Evolutionary conservation across 2,329 filamentous ascomycete species (phyloP).

Genomic region (Phyllosticta capitalensis): DNA sequence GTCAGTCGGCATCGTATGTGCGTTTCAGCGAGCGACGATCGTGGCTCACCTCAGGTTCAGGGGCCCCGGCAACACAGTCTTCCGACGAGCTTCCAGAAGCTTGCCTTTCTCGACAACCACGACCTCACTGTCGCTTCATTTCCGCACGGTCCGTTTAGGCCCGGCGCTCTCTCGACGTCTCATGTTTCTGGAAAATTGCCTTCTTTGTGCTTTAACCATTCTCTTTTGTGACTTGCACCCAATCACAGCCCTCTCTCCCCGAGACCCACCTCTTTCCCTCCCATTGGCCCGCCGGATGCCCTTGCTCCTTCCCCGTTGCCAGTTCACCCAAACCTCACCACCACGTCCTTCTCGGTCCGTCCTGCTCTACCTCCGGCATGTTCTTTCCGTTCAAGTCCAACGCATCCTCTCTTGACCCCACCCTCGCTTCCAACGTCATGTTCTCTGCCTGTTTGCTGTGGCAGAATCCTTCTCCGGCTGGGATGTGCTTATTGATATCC

Average conservation of each 20-base stretch:
- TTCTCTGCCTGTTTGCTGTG: not conserved
- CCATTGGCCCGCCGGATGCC: not conserved
- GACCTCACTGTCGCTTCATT: slow-evolving; percentile 18
- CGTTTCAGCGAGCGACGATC: slow-evolving; percentile 12
- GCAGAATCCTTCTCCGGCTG: no score
- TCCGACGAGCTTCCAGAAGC: slow-evolving; percentile 20
- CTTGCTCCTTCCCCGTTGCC: not conserved
- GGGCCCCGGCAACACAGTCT: slow-evolving; percentile 21
- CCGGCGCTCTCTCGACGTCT: slow-evolving; percentile 20
- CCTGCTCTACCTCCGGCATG: not conserved
- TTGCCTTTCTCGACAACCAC: slow-evolving; percentile 14
- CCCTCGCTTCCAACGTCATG: not conserved
- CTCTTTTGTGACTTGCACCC: no score
- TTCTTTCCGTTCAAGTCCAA: no score
- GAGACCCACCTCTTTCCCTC: not conserved
- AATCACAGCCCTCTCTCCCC: not conserved
- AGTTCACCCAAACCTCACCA: not conserved
- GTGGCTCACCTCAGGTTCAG: slow-evolving; percentile 17
- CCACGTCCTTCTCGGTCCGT: not conserved
- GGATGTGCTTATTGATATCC: no score
- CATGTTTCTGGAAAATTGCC: slow-evolving; percentile 30
- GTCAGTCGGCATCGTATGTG: slow-evolving; percentile 13
- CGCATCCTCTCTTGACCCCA: not conserved
- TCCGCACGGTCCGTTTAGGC: slow-evolving; percentile 19
- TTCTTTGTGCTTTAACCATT: not conserved